Percentiles rank a stretch among this genome's conserved stretches.
Evolutionary conservation across 495 filamentous ascomycete genomes (phyloP).

Genomic region (Paragyromitra xinjiangensis): DNA sequence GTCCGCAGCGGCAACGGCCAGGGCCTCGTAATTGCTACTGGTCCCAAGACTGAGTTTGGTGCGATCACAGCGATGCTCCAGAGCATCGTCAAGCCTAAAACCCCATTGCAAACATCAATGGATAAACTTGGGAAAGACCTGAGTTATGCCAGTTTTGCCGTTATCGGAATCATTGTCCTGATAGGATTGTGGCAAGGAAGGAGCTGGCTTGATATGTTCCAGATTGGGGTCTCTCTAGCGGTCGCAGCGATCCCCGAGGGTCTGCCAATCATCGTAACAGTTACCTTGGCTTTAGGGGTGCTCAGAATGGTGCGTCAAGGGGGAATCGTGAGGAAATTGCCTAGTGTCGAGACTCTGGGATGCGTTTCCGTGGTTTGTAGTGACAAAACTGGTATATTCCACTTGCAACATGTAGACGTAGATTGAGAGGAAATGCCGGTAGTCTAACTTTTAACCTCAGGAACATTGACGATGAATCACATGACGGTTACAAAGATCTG

Average conservation of each 20-base stretch:
- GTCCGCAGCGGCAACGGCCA: constrained; percentile 96
- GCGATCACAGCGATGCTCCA: constrained; percentile 90
- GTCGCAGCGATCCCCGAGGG: constrained; percentile 98
- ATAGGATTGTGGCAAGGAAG: constrained; percentile 89
- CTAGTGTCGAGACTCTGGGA: constrained; percentile 96
- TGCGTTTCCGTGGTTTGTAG: constrained; percentile 98
- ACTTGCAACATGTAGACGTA: neutral
- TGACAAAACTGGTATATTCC: constrained; percentile 81
- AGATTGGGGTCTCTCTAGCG: constrained; percentile 94
- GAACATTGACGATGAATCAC: constrained; percentile 94
- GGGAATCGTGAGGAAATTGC: constrained; percentile 92
- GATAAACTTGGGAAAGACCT: constrained; percentile 92
- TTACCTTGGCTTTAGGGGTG: constrained; percentile 92
- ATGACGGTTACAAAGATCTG: constrained; percentile 98
- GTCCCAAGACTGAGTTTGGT: constrained; percentile 93
- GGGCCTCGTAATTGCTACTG: constrained; percentile 93
- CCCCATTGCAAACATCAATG: constrained; percentile 95
- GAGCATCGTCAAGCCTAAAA: constrained; percentile 92
- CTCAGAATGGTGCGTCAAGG: constrained; percentile 92
- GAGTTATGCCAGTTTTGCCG: constrained; percentile 92
- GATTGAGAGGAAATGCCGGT: neutral
- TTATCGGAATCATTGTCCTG: constrained; percentile 90
- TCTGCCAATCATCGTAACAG: constrained; percentile 96
- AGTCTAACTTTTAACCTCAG: constrained; percentile 58
- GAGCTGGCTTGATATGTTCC: constrained; percentile 92